Evolutionary conservation across 306 rosid genomes (phyloP), one percentile per base, ranked within the genome.

Genomic region (Begonia loranthoides): DNA sequence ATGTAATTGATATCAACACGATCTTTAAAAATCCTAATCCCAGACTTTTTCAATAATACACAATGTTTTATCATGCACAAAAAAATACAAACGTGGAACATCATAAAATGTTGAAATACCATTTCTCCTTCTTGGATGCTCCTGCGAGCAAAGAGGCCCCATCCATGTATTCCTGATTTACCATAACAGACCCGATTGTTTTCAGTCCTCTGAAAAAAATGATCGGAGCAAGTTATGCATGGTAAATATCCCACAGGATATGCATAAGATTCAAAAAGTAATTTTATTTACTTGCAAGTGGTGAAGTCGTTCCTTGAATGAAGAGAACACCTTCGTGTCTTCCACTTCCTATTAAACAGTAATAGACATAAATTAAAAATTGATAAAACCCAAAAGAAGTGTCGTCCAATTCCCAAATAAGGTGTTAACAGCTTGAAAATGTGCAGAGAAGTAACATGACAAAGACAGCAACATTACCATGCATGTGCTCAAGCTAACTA

Each of bases 161-260:
- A 90, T 72, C 99, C 95, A 78, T 90, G 99, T 74, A 90, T 90
- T 24, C 95, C 94, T 16, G 99, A 90, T 69, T 86, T 90, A 57
- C 99, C 95, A n/a, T 78, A 86, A 86, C 95, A 76, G 64, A 90
- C 70, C 52, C 86, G 74, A 60, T 56, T 72, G 50, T 59, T 78
- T 68, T 90, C 99, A 54, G 70, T 82, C 80, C 65, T 80, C 99
- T 90, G 83, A 44, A 69, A 50, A 54, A 62, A 61, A 12, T 17
- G 53, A 51, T 40, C 13, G 36, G 53, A 21, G n/a, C 44, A 40
- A 63, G 21, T 6, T 16, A 16, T 28, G 9, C 24, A 22, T 17
- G 55, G 10, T 14, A 50, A 56, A 68, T 16, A 19, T 10, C n/a
- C 14, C 15, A 43, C 9, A 12, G 47, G n/a, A 43, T 10, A 43